Percentiles rank a stretch among this genome's conserved stretches.
These are phyloP conservation scores for Ambrosia trifida DNA, from an alignment of 129 eudicot species.

Conservation along the genomic window DNA sequence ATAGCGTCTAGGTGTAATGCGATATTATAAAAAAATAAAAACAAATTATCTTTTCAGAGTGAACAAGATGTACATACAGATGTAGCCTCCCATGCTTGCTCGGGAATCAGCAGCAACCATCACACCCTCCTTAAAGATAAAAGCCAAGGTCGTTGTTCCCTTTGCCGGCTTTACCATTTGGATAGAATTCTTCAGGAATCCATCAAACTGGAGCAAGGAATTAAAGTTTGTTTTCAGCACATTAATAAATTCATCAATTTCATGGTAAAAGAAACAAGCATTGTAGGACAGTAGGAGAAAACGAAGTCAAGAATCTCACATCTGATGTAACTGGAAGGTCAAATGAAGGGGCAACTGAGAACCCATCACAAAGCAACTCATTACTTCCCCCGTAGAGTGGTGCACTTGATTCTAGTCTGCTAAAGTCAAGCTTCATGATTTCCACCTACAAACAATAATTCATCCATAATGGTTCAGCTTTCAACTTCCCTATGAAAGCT, in stretches of 20 bases:
- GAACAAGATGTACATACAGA: conserved; percentile 46
- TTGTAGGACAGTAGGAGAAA: background rate
- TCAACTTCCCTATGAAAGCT: background rate
- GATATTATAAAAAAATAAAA: no score
- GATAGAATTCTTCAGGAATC: conserved; percentile 80
- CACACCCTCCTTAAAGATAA: conserved; percentile 85
- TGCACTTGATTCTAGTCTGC: conserved; percentile 71
- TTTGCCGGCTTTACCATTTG: conserved; percentile 97
- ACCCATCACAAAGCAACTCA: conserved; percentile 45
- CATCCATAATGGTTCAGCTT: background rate
- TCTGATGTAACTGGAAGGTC: conserved; percentile 60
- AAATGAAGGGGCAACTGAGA: conserved; percentile 58
- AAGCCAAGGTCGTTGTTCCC: conserved; percentile 95
- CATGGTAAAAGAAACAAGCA: background rate
- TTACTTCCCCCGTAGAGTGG: conserved; percentile 40
- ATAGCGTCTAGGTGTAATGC: no score
- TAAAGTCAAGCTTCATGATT: conserved; percentile 78
- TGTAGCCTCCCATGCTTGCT: conserved; percentile 99
- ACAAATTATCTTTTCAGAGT: background rate
- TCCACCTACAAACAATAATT: conserved; percentile 31
- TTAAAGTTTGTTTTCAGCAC: background rate
- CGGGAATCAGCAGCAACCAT: conserved; percentile 99
- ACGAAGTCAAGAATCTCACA: conserved; percentile 46
- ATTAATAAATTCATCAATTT: background rate
- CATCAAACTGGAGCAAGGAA: conserved; percentile 67